These are phyloP conservation scores for Rugiboletus extremiorientalis DNA, from an alignment of 1,284 basidiomycete species.

Conservation along the genomic window DNA sequence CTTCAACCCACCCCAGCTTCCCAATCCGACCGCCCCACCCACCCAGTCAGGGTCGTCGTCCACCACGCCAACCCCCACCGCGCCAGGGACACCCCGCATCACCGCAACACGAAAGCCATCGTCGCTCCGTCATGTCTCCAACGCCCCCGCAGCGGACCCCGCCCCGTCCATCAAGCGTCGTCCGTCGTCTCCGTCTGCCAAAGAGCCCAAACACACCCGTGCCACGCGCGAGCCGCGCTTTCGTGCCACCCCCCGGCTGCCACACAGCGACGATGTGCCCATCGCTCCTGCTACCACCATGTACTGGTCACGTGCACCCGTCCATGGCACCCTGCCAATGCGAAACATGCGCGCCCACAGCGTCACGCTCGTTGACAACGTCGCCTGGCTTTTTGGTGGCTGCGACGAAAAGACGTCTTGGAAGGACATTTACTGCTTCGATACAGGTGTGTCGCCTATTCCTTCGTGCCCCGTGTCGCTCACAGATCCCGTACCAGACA, in stretches of 20 bases:
- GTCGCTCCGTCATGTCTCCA: constrained; percentile 29
- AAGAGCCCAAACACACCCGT: constrained; percentile 21
- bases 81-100: constrained; percentile 30
- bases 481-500: constrained; percentile 52
- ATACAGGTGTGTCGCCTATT: constrained; percentile 60
- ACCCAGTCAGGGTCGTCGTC: constrained; percentile 3
- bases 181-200: constrained; percentile 30
- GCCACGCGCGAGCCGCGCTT: constrained; percentile 31
- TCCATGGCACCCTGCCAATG: constrained; percentile 73
- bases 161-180: constrained; percentile 27
- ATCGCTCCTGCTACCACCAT: constrained; percentile 61
- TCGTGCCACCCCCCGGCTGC: constrained; percentile 50
- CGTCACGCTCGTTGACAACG: constrained; percentile 78
- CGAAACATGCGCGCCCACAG: constrained; percentile 83
- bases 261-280: constrained; percentile 55
- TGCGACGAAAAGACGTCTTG: constrained; percentile 80
- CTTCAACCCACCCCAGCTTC: constrained; percentile 20
- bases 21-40: not conserved
- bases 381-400: constrained; percentile 88
- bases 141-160: constrained; percentile 15
- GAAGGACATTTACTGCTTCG: constrained; percentile 83
- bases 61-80: constrained; percentile 13
- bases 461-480: not conserved
- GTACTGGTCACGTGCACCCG: constrained; percentile 87
- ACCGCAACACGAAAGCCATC: constrained; percentile 29